Evolutionary conservation across 2,329 filamentous ascomycete species (phyloP), one percentile per base, ranked within the genome.

Genomic region (Verticillium albo-atrum): DNA sequence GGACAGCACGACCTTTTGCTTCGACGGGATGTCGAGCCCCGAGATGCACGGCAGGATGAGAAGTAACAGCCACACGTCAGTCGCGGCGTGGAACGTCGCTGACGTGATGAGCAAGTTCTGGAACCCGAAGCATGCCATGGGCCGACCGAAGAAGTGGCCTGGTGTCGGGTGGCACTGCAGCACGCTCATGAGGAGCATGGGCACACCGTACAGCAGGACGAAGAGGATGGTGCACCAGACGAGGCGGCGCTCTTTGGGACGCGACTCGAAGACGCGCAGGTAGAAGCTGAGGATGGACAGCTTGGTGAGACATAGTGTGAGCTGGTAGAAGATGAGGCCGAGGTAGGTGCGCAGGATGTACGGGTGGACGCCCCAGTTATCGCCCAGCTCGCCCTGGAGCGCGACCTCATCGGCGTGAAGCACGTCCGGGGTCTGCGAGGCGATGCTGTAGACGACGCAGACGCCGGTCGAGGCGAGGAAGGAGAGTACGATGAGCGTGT

Each of bases 31-130:
- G 9, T 74, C 69, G 12, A 81, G 70, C 2, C 72, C 64, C 2
- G 70, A 62, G 4, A 82, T 61, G 51, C 72, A 73, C 3, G 76
- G 75, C 12, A 82, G 64, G 0, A 81, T 74, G 4, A 82, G 66
- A 2, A 68, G 56, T 55, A 82, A 71, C 10, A 83, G 72, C 64
- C 73, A 72, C 34, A 75, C 60, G 62, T 82, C 81, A 27, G 80
- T 73, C 3, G 70, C 70, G n/a, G 80, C 78, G 62, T 81, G 79
- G 54, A 82, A 72, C 1, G 68, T 72, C 1, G 78, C 75, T 34
- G 75, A 77, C 25, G 73, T 67, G 66, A 79, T 78, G 32, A 75
- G 73, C 15, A 81, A 71, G 26, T 74, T 72, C 52, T 73, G 73
- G 59, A 77, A 70, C 53, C 75, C 66, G 58, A 78, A 71, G 63